A percentile compares a stretch with the other conserved stretches of the same genome.
Evolutionary conservation across 169 alveolate genomes (phyloP).

Genomic region (Cryptosporidium xiaoi): DNA sequence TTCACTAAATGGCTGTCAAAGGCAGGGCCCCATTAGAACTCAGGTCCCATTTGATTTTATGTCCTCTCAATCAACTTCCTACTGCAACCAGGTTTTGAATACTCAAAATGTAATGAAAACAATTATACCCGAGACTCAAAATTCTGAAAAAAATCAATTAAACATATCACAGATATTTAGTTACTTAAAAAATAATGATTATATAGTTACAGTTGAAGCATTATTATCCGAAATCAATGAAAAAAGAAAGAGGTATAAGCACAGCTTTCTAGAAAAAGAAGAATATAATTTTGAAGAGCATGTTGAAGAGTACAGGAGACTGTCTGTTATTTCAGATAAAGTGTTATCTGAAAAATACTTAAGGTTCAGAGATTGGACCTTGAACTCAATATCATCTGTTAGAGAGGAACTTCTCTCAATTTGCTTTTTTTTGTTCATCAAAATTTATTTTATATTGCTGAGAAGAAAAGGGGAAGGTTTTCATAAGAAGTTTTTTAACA

Average conservation of each 20-base stretch:
- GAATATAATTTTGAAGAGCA: background rate
- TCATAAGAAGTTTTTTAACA: slow-evolving; percentile 21
- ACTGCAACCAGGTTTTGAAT: background rate
- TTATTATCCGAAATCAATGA: slow-evolving; percentile 35
- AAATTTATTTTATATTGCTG: slow-evolving; percentile 17
- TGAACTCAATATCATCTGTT: slow-evolving; percentile 21
- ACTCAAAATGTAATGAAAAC: slow-evolving; percentile 16
- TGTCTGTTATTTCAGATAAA: background rate
- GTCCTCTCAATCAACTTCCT: slow-evolving; percentile 27
- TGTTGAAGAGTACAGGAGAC: background rate
- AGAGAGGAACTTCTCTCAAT: slow-evolving; percentile 46
- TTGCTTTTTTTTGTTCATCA: slow-evolving; percentile 33
- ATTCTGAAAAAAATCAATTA: slow-evolving; percentile 9
- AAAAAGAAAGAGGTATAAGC: background rate
- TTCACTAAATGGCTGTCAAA: slow-evolving; percentile 19
- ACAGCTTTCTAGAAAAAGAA: background rate
- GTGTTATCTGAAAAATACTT: slow-evolving; percentile 12
- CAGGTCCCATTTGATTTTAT: slow-evolving; percentile 16
- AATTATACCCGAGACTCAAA: slow-evolving; percentile 40
- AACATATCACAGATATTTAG: slow-evolving; percentile 14
- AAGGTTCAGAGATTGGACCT: slow-evolving; percentile 59
- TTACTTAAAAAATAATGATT: slow-evolving; percentile 47
- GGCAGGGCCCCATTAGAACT: slow-evolving; percentile 15
- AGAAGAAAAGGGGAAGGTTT: background rate
- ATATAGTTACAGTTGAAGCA: slow-evolving; percentile 19